These are phyloP conservation scores for Pestalotiopsis sp. DNA, from an alignment of 2,329 filamentous ascomycete species.

Conservation along the genomic window DNA sequence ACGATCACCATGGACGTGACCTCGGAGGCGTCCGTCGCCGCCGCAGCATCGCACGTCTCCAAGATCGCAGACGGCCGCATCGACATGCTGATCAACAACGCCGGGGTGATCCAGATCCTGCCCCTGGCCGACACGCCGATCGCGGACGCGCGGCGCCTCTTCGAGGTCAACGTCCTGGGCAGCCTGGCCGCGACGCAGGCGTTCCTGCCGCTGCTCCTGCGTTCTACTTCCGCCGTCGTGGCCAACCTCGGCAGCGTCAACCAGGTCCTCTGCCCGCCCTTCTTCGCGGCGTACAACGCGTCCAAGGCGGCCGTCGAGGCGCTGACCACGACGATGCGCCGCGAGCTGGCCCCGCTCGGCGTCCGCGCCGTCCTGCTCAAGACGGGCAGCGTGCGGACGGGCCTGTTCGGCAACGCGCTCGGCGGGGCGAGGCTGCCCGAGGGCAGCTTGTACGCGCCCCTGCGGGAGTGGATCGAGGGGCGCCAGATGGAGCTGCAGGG, in stretches of 20 bases:
- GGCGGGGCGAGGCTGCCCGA: background rate
- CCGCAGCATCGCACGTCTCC: background rate
- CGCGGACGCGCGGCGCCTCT: conserved; percentile 4
- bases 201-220: conserved; percentile 13
- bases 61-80: background rate
- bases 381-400: conserved; percentile 11
- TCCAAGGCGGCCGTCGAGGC: conserved; percentile 14
- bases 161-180: conserved; percentile 14
- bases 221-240: background rate
- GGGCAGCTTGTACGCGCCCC: background rate
- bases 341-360: conserved; percentile 13
- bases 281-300: conserved; percentile 12
- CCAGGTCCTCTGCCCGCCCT: conserved; percentile 4
- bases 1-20: conserved; percentile 13
- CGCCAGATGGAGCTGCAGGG: conserved; percentile 1
- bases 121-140: conserved; percentile 13
- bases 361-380: conserved; percentile 11
- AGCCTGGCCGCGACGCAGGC: conserved; percentile 14
- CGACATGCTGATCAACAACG: conserved; percentile 17
- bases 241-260: conserved; percentile 12
- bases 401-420: conserved; percentile 7
- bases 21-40: conserved; percentile 5
- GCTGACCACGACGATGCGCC: conserved; percentile 1
- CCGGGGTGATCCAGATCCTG: conserved; percentile 12
- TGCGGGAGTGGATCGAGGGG: background rate